Conservation (phyloP, 805 yeast genomes). For the Ogataea siamensis region DNA sequence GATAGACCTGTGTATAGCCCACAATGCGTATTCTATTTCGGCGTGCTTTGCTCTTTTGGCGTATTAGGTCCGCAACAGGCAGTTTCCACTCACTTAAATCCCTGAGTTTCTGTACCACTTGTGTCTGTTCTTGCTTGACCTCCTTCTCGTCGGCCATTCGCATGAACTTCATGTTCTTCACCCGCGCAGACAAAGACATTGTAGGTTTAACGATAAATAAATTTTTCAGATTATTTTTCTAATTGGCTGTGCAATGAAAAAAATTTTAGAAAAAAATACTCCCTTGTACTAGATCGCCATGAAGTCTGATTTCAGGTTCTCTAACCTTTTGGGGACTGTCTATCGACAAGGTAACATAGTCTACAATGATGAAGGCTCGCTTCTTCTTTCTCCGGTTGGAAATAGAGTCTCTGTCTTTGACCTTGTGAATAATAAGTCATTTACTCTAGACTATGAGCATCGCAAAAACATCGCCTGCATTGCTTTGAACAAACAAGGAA, state of each 20-base stretch:
- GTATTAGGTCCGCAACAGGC: conserved; percentile 33
- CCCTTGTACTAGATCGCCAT: conserved; percentile 34
- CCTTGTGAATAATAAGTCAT: conserved; percentile 76
- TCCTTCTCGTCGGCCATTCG: conserved; percentile 40
- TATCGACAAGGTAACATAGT: conserved; percentile 88
- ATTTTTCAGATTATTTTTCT: conserved; percentile 1
- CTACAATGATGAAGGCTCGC: conserved; percentile 83
- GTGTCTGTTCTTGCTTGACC: conserved; percentile 34
- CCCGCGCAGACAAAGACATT: conserved; percentile 55
- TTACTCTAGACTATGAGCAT: conserved; percentile 90
- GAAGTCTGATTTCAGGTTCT: conserved; percentile 87
- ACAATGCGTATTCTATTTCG: conserved; percentile 22
- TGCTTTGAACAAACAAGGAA: conserved; percentile 80
- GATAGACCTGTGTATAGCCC: conserved; percentile 30
- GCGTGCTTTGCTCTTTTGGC: conserved; percentile 22
- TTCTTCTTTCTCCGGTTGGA: conserved; percentile 88
- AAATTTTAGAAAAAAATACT: conserved; percentile 7
- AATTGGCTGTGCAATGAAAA: conserved; percentile 11
- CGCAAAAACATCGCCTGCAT: conserved; percentile 76
- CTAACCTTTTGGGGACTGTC: conserved; percentile 91
- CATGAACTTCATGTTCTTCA: conserved; percentile 84
- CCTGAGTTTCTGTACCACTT: conserved; percentile 31
- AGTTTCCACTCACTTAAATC: conserved; percentile 55
- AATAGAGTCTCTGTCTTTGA: conserved; percentile 90
- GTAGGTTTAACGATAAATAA: not conserved